These are phyloP conservation scores for Paramyrothecium sp. DNA, from an alignment of 2,329 filamentous ascomycete genomes.

Conservation along the genomic window DNA sequence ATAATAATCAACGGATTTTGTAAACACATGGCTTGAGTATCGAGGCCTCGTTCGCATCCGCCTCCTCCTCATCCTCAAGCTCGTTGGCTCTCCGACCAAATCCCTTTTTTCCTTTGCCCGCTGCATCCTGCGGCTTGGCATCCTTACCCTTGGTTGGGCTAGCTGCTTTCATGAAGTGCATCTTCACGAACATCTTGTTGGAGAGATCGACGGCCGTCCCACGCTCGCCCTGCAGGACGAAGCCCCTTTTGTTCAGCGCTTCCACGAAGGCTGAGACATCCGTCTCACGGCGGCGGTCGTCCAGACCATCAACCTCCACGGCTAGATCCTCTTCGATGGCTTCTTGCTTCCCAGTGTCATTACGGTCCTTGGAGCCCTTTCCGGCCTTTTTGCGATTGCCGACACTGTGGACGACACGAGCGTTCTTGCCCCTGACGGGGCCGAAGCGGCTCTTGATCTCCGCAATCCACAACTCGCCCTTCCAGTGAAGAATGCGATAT, in stretches of 20 bases:
- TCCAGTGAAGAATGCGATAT: slow-evolving; percentile 85
- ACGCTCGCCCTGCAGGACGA: slow-evolving; percentile 71
- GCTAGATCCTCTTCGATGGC: slow-evolving; percentile 57
- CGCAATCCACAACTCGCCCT: slow-evolving; percentile 94
- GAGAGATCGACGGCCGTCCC: slow-evolving; percentile 68
- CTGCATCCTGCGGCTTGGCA: slow-evolving; percentile 57
- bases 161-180: slow-evolving; percentile 89
- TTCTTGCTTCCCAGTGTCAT: slow-evolving; percentile 45
- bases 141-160: slow-evolving; percentile 75
- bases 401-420: slow-evolving; percentile 65
- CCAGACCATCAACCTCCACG: slow-evolving; percentile 68
- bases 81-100: slow-evolving; percentile 54
- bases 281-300: slow-evolving; percentile 67
- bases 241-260: slow-evolving; percentile 76
- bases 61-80: slow-evolving; percentile 52
- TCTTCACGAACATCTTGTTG: slow-evolving; percentile 98
- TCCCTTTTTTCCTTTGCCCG: slow-evolving; percentile 45
- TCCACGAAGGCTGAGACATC: slow-evolving; percentile 87
- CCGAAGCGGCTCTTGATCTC: slow-evolving; percentile 93
- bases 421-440: slow-evolving; percentile 34
- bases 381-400: slow-evolving; percentile 61
- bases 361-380: slow-evolving; percentile 47
- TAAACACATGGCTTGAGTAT: slow-evolving; percentile 94
- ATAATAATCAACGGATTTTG: slow-evolving; percentile 70
- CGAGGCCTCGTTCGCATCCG: slow-evolving; percentile 60